Conservation (phyloP, 75 land plant species). For the Larix kaempferi region DNA sequence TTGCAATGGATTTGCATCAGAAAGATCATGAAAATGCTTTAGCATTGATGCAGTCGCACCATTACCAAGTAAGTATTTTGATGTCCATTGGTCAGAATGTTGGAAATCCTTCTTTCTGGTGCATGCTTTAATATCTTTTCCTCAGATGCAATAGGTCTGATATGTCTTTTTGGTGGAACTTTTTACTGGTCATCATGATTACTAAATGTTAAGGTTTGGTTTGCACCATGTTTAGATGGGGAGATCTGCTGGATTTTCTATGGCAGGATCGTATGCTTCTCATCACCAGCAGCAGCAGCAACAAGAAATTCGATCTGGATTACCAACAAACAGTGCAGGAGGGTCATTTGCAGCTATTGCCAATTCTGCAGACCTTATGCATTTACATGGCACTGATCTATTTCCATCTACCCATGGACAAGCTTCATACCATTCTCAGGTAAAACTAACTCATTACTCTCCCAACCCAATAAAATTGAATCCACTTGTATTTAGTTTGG, state of each 20-base stretch:
- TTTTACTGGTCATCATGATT: not conserved
- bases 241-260: conserved; percentile 36
- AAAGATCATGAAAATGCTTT: conserved; percentile 34
- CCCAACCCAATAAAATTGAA: too few species aligned
- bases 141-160: not conserved
- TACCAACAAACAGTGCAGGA: conserved; percentile 9
- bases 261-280: conserved; percentile 29
- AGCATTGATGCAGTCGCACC: conserved; percentile 35
- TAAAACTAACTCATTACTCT: not conserved
- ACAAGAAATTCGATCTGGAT: conserved; percentile 15
- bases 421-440: conserved; percentile 65
- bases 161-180: not conserved
- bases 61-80: conserved; percentile 22
- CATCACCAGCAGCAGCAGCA: conserved; percentile 43
- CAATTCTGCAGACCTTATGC: conserved; percentile 70
- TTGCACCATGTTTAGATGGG: conserved; percentile 18
- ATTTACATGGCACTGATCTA: conserved; percentile 66
- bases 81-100: not conserved
- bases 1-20: conserved; percentile 28
- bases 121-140: conserved; percentile 5
- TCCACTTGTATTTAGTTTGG: too few species aligned
- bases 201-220: not conserved
- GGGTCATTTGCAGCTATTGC: conserved; percentile 11
- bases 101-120: not conserved
- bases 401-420: conserved; percentile 69